Evolutionary conservation across 2,329 filamentous ascomycete species (phyloP), one percentile per base, ranked within the genome.

Genomic region (Boeremia exigua): DNA sequence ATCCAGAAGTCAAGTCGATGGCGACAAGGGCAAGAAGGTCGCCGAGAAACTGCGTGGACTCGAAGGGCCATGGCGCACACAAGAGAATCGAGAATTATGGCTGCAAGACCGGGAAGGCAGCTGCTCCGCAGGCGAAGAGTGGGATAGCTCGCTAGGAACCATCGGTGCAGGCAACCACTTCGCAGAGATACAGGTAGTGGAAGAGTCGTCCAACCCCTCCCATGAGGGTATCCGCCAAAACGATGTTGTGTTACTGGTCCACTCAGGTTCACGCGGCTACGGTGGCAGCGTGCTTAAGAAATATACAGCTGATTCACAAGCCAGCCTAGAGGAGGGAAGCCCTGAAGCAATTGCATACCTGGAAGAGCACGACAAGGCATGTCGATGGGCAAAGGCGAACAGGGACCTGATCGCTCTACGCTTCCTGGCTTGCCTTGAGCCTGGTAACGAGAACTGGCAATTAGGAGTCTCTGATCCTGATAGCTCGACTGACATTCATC

Each of bases 131-230:
- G 73, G 73, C 1, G 46, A 63, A 48, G 56, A 72, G 44, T 77
- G 70, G 70, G 73, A 76, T 53, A 39, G 23, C 11, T 54, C 61
- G 2, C 51, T 77, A 4, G 75, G 75, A 3, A 77, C 75, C 3
- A 76, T 77, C 45, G 73, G 75, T 6, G 71, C 70, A 8, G 75
- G 75, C 0, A 75, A 76, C 47, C 73, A 77, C 47, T 76, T 78
- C 33, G 75, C 71, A 23, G 74, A 78, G 54, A 60, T 76, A 12
- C 74, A 77, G 50, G 66, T 77, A 1, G 70, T 78, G 1, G 74
- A 76, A 44, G 59, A 67, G n/a, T 58, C 45, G 37, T 48, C 50
- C 25, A 38, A 54, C 12, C 10, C 17, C 15, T 38, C 32, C 2
- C 37, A 56, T 1, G 59, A 59, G 1, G 62, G 59, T 4, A 59